phyloP scores from a whole-genome alignment of 75 land plant genomes.

The Chamaecyparis obtusa region DNA sequence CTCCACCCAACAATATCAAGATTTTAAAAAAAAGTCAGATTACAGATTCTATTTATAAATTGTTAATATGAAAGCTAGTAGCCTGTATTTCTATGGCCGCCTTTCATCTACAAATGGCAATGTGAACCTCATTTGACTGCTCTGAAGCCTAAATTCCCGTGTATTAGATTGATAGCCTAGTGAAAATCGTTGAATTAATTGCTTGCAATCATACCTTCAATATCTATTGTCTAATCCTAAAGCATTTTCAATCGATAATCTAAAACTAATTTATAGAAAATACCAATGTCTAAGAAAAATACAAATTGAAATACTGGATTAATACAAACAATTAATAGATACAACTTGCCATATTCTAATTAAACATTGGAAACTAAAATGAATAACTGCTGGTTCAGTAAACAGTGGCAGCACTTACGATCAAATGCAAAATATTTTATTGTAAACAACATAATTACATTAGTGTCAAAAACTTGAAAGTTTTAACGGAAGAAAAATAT shows the following conservation, averaged over 20 bases:
- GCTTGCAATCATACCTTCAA: background rate
- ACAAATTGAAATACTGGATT: slow-evolving; percentile 1
- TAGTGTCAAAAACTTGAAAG: background rate
- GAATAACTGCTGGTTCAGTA: background rate
- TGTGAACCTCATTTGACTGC: background rate
- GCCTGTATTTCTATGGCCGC: background rate
- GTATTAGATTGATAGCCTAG: background rate
- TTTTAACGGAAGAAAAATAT: background rate
- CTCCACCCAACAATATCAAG: background rate
- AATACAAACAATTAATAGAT: background rate
- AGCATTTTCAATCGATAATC: background rate
- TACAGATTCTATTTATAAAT: background rate
- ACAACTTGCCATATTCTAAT: background rate
- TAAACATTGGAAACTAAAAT: background rate
- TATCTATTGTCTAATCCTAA: background rate
- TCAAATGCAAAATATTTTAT: background rate
- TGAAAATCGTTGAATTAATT: background rate
- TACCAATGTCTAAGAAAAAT: background rate
- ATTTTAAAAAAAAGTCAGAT: background rate
- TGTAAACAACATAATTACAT: background rate
- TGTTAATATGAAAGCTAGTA: background rate
- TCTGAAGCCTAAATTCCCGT: background rate
- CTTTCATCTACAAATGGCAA: background rate
- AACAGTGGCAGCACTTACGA: background rate
- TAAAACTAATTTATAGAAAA: background rate